phyloP scores from a whole-genome alignment of 345 rosid genomes.

The Eucalyptus erythrocorys region DNA sequence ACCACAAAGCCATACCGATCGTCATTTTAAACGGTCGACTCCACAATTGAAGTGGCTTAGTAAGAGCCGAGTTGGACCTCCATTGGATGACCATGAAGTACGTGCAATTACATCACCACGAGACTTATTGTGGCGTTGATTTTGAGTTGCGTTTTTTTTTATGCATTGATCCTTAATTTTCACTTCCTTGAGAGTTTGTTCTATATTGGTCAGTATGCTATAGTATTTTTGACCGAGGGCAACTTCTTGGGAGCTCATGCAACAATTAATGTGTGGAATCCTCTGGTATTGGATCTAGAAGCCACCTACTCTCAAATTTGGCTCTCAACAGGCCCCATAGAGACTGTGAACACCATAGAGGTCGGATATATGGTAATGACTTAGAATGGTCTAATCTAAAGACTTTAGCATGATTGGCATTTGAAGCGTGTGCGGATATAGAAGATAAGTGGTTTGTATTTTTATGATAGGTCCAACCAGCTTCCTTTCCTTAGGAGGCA shows the following conservation, averaged over 20 bases:
- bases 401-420: not conserved
- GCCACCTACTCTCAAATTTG: not conserved
- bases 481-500: not conserved
- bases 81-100: not conserved
- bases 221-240: not conserved
- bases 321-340: not conserved
- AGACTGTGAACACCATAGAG: not conserved
- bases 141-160: not conserved
- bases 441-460: not conserved
- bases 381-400: not conserved
- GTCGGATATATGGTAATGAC: not conserved
- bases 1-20: not conserved
- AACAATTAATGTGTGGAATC: not conserved
- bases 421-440: not conserved
- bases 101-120: not conserved
- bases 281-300: not conserved
- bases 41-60: not conserved
- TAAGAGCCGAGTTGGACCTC: not conserved
- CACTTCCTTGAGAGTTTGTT: not conserved
- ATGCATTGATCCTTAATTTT: not conserved
- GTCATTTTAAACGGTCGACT: not conserved
- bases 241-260: not conserved
- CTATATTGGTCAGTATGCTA: not conserved
- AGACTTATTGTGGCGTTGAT: not conserved
- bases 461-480: not conserved